Evolutionary conservation across 352 stramenopile genomes (phyloP).

Genomic region (Pelagophyceae sp.): DNA sequence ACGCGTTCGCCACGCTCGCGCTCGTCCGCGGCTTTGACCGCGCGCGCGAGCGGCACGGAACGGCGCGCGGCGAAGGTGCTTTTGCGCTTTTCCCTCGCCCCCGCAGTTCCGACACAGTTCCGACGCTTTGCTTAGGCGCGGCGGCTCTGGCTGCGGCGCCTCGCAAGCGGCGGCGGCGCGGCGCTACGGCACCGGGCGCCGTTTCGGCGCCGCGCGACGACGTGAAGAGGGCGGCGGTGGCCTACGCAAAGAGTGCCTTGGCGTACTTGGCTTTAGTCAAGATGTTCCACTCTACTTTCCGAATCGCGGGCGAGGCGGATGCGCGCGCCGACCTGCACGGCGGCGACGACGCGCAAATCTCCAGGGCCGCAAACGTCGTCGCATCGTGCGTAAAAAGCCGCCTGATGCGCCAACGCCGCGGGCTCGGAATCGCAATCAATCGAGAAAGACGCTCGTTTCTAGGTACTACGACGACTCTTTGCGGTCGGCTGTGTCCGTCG

Average conservation of each 20-base stretch:
- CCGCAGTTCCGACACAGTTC: not conserved
- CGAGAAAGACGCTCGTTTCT: too few relatives aligned
- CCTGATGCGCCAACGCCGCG: too few relatives aligned
- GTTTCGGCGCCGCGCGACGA: not conserved
- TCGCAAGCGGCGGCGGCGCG: not conserved
- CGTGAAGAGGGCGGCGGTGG: not conserved
- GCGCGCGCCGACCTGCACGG: not conserved
- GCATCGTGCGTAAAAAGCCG: too few relatives aligned
- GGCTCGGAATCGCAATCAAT: too few relatives aligned
- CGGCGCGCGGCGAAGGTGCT: too few relatives aligned
- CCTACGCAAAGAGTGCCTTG: not conserved
- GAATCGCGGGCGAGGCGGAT: not conserved
- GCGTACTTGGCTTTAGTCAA: not conserved
- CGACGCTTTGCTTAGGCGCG: not conserved
- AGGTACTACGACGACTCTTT: too few relatives aligned
- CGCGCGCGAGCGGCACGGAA: too few relatives aligned
- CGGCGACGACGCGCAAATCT: slow-evolving; percentile 4
- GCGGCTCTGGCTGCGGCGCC: not conserved
- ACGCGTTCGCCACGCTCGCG: not conserved
- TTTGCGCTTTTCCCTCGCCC: not conserved
- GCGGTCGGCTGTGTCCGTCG: too few relatives aligned
- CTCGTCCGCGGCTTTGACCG: not conserved
- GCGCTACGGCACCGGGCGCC: not conserved
- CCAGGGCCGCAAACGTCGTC: too few relatives aligned
- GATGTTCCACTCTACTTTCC: not conserved